Conservation (phyloP, 2,329 filamentous ascomycete species). For the Ceratocystis destructans region DNA sequence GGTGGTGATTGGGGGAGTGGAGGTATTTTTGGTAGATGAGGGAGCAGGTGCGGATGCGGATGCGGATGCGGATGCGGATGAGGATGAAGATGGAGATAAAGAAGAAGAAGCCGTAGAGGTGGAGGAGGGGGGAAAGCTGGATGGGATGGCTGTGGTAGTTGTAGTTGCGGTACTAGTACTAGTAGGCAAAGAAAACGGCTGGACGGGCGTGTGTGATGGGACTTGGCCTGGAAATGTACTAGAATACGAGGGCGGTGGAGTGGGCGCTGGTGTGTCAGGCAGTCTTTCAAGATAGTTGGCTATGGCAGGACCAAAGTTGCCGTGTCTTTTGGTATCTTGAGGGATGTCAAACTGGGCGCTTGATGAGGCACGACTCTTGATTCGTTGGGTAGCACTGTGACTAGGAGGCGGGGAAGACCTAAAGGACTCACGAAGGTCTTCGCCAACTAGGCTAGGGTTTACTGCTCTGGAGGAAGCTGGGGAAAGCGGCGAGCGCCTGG, state of each 20-base stretch:
- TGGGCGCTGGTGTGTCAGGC: constrained; percentile 16
- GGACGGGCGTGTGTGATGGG: background rate
- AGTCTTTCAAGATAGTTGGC: constrained; percentile 10
- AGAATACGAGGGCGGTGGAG: constrained; percentile 10
- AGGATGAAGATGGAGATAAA: background rate
- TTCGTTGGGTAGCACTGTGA: constrained; percentile 14
- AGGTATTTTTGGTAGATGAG: background rate
- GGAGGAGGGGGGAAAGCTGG: too few species aligned
- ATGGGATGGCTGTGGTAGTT: too few species aligned
- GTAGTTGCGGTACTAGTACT: too few species aligned
- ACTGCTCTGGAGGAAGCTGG: background rate
- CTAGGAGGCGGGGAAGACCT: constrained; percentile 10
- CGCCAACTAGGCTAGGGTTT: background rate
- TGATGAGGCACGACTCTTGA: constrained; percentile 10
- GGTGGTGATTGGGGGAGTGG: background rate
- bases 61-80: background rate
- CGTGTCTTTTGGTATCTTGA: constrained; percentile 5
- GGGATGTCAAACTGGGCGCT: background rate
- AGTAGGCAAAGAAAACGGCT: background rate
- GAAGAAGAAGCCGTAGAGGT: background rate
- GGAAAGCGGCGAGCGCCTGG: too few species aligned
- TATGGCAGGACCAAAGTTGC: constrained; percentile 3
- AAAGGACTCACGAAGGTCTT: background rate
- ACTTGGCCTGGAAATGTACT: background rate
- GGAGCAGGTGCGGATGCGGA: background rate